phyloP scores from a whole-genome alignment of 225 moss, liverwort and hornwort species.

The Ulota crispa region DNA sequence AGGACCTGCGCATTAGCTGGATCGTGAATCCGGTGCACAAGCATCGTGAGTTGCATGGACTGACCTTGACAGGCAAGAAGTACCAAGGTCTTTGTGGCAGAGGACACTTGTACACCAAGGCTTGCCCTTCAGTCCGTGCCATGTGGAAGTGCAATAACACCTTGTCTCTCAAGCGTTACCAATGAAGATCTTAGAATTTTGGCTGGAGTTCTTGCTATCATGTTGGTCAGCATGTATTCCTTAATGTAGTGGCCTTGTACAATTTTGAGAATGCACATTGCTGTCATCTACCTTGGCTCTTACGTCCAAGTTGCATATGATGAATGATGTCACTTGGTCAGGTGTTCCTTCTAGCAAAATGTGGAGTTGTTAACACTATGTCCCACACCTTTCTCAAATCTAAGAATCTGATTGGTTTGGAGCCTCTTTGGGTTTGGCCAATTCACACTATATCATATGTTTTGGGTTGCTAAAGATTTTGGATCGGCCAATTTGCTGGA shows the following conservation, averaged over 20 bases:
- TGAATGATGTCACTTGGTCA: too few relatives aligned
- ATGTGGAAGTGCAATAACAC: constrained; percentile 90
- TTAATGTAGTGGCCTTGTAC: constrained; percentile 26
- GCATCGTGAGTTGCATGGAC: constrained; percentile 85
- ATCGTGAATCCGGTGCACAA: constrained; percentile 85
- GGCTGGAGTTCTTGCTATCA: constrained; percentile 15
- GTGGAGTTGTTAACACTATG: too few relatives aligned
- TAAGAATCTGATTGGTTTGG: too few relatives aligned
- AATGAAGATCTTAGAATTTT: constrained; percentile 39
- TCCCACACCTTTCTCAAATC: too few relatives aligned
- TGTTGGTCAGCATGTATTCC: constrained; percentile 28
- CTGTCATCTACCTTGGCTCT: not conserved
- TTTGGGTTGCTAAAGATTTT: too few relatives aligned
- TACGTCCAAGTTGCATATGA: too few relatives aligned
- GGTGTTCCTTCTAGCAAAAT: too few relatives aligned
- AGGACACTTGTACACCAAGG: constrained; percentile 85
- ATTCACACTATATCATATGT: too few relatives aligned
- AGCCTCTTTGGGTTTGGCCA: too few relatives aligned
- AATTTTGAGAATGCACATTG: constrained; percentile 21
- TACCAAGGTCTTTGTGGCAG: constrained; percentile 85
- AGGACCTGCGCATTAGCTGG: constrained; percentile 90
- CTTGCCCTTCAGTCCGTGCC: constrained; percentile 76
- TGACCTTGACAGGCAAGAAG: constrained; percentile 90
- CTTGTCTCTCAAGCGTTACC: too few relatives aligned
- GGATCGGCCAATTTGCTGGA: too few relatives aligned